A percentile compares a stretch with the other conserved stretches of the same genome.
These are phyloP conservation scores for Sonneratia caseolaris DNA, from an alignment of 345 rosid species.

Conservation along the genomic window DNA sequence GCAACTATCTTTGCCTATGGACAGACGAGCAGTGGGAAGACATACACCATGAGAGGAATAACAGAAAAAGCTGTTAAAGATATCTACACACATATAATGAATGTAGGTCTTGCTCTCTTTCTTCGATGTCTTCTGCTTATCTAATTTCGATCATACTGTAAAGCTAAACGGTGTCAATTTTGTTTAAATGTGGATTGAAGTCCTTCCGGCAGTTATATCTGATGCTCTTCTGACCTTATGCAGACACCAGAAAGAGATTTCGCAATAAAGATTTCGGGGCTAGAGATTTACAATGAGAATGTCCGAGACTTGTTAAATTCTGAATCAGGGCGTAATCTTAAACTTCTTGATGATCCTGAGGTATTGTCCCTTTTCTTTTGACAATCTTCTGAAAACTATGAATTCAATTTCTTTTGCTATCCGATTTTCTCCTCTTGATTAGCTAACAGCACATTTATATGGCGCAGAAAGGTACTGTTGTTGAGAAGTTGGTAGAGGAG, in stretches of 20 bases:
- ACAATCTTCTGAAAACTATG: not conserved
- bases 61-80: slow-evolving; percentile 96
- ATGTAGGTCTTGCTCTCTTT: slow-evolving; percentile 34
- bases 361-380: slow-evolving; percentile 25
- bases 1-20: slow-evolving; percentile 99
- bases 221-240: slow-evolving; percentile 4
- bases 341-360: slow-evolving; percentile 99
- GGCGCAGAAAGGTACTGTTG: slow-evolving; percentile 92
- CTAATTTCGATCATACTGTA: not conserved
- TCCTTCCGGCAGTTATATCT: not conserved
- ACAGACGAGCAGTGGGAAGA: slow-evolving; percentile 99
- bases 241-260: slow-evolving; percentile 98
- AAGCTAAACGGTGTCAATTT: not conserved
- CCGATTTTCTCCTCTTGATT: not conserved
- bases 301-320: slow-evolving; percentile 85
- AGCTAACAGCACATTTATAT: not conserved
- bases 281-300: slow-evolving; percentile 95
- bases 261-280: slow-evolving; percentile 83
- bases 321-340: slow-evolving; percentile 83
- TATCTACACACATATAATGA: slow-evolving; percentile 75
- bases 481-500: slow-evolving; percentile 91
- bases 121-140: not conserved
- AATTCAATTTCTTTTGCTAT: slow-evolving; percentile 1
- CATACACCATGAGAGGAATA: slow-evolving; percentile 96
- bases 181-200: not conserved